Evolutionary conservation across 345 rosid species (phyloP).

Genomic region (Salix suchowensis): DNA sequence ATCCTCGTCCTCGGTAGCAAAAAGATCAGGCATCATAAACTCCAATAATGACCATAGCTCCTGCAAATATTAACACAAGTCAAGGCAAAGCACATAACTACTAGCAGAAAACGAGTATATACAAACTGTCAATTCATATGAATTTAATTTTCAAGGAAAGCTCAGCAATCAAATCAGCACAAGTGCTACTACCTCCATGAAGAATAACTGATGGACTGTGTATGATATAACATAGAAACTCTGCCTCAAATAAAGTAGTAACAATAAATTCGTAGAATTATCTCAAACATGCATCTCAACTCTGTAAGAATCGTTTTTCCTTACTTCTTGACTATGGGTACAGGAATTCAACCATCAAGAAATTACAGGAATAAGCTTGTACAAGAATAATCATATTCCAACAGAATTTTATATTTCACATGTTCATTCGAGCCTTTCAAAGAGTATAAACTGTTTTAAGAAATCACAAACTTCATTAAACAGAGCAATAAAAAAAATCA

Average conservation of each 20-base stretch:
- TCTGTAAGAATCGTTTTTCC: too few species aligned
- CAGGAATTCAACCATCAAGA: too few species aligned
- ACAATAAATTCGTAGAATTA: too few species aligned
- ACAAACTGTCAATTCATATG: not conserved
- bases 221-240: not conserved
- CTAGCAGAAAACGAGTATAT: not conserved
- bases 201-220: not conserved
- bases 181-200: not conserved
- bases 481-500: not conserved
- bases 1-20: slow-evolving; percentile 84
- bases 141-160: not conserved
- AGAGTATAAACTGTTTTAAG: not conserved
- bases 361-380: too few species aligned
- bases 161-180: not conserved
- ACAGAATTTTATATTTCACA: not conserved
- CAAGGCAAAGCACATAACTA: slow-evolving; percentile 14
- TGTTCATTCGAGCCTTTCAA: not conserved
- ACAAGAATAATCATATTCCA: not conserved
- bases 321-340: too few species aligned
- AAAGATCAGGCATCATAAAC: slow-evolving; percentile 95
- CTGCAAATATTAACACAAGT: slow-evolving; percentile 37
- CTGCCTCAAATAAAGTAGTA: not conserved
- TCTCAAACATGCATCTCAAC: too few species aligned
- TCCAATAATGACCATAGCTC: slow-evolving; percentile 95
- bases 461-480: not conserved